Evolutionary conservation across 139 green algal genomes (phyloP).

Genomic region (Chlorella vulgaris): DNA sequence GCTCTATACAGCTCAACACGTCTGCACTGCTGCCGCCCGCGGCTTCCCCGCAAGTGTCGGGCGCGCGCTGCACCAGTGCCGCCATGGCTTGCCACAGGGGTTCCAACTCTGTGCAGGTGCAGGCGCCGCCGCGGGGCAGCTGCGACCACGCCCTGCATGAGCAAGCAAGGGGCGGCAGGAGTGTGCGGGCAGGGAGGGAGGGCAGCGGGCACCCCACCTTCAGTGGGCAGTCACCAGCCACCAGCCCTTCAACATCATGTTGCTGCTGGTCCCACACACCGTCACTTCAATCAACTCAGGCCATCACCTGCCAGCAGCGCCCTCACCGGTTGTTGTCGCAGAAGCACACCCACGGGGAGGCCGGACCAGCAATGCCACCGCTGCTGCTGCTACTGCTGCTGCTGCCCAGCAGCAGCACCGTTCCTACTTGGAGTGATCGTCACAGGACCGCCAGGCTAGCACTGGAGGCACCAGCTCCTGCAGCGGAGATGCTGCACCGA

Average conservation of each 20-base stretch:
- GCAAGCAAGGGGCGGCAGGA: too few species aligned
- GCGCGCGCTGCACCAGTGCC: not conserved
- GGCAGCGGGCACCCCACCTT: too few species aligned
- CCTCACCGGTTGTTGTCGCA: not conserved
- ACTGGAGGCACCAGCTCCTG: not conserved
- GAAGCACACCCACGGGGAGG: not conserved
- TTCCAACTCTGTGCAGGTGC: not conserved
- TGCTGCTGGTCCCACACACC: too few species aligned
- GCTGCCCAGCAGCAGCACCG: not conserved
- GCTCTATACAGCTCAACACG: not conserved
- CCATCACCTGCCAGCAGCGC: too few species aligned
- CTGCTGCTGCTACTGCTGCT: not conserved
- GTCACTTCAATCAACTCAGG: too few species aligned
- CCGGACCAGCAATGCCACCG: not conserved
- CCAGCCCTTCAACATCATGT: too few species aligned
- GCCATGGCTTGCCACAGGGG: not conserved
- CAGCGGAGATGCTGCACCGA: not conserved
- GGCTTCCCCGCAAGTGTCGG: not conserved
- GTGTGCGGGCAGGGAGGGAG: too few species aligned
- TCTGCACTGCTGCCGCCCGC: not conserved
- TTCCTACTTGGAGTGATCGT: not conserved
- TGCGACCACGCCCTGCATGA: not conserved
- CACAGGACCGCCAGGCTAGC: not conserved
- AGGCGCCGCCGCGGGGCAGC: not conserved
- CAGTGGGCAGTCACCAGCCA: too few species aligned